These are phyloP conservation scores for Physcomitrellopsis africana DNA, from an alignment of 225 moss, liverwort and hornwort genomes.

Conservation along the genomic window DNA sequence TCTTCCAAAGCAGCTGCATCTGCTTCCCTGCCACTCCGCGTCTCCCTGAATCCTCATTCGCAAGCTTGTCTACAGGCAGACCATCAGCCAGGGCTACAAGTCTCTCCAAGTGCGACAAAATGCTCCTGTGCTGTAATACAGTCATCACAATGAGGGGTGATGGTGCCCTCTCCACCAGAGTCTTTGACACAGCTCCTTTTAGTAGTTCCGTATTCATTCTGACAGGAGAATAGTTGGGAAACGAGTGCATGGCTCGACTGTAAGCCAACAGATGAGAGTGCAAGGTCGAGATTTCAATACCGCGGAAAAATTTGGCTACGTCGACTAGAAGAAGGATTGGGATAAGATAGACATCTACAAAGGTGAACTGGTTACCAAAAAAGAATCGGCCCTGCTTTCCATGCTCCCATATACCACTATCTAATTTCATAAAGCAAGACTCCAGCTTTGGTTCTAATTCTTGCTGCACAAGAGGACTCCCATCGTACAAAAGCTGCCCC, in stretches of 20 bases:
- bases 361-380: slow-evolving; percentile 81
- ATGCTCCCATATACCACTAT: slow-evolving; percentile 65
- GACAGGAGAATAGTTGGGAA: slow-evolving; percentile 77
- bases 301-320: slow-evolving; percentile 78
- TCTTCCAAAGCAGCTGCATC: slow-evolving; percentile 80
- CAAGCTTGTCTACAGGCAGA: slow-evolving; percentile 57
- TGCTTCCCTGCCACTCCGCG: slow-evolving; percentile 55
- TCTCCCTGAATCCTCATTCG: slow-evolving; percentile 48
- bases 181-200: slow-evolving; percentile 76
- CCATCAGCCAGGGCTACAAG: slow-evolving; percentile 65
- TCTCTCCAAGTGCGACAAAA: slow-evolving; percentile 86
- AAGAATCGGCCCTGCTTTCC: slow-evolving; percentile 81
- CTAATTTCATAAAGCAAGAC: slow-evolving; percentile 56
- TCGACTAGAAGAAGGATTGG: slow-evolving; percentile 81
- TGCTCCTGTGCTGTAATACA: slow-evolving; percentile 87
- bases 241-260: slow-evolving; percentile 75
- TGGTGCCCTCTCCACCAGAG: slow-evolving; percentile 73
- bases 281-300: slow-evolving; percentile 61
- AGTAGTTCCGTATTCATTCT: slow-evolving; percentile 71
- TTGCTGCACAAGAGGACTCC: slow-evolving; percentile 82
- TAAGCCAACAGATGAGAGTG: slow-evolving; percentile 69
- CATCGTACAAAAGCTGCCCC: slow-evolving; percentile 87
- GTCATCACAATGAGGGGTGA: slow-evolving; percentile 84
- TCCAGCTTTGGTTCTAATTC: slow-evolving; percentile 78
- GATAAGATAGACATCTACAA: slow-evolving; percentile 86